Conservation (phyloP, 2,329 filamentous ascomycete species). For the Aspergillus sp. region DNA sequence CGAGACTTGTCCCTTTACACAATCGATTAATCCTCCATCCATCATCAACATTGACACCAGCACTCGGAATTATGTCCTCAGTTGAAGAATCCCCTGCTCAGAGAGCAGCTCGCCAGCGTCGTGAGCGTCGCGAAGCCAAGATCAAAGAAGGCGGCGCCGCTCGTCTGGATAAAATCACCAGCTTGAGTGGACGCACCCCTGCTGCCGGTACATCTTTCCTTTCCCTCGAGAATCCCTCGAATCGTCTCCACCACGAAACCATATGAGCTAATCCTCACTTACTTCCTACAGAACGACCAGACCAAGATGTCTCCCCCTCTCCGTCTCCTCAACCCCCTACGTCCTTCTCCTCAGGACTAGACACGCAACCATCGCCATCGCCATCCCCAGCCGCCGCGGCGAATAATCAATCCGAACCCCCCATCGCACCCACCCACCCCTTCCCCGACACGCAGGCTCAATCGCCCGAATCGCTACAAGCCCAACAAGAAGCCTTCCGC, state of each 20-base stretch:
- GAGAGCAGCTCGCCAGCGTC: conserved; percentile 58
- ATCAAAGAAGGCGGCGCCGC: conserved; percentile 58
- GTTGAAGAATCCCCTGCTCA: conserved; percentile 48
- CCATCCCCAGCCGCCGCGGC: no score
- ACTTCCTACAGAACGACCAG: conserved; percentile 23
- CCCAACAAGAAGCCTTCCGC: conserved; percentile 45
- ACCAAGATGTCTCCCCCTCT: conserved; percentile 29
- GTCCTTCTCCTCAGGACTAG: conserved; percentile 10
- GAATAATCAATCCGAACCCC: background rate
- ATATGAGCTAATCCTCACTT: background rate
- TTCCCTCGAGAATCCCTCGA: background rate
- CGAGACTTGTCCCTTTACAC: background rate
- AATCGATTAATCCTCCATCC: background rate
- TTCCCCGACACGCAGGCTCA: conserved; percentile 4
- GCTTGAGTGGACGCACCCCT: conserved; percentile 54
- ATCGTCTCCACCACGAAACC: background rate
- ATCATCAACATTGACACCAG: no score
- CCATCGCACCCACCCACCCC: conserved; percentile 4
- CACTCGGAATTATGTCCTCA: conserved; percentile 29
- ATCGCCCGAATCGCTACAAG: conserved; percentile 32
- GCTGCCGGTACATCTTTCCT: conserved; percentile 33
- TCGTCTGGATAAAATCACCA: conserved; percentile 62
- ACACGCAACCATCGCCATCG: conserved; percentile 16
- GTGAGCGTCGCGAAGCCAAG: conserved; percentile 64
- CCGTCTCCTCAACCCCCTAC: conserved; percentile 24